phyloP scores from a whole-genome alignment of 352 stramenopile species.

The Globisporangium emineosum region DNA sequence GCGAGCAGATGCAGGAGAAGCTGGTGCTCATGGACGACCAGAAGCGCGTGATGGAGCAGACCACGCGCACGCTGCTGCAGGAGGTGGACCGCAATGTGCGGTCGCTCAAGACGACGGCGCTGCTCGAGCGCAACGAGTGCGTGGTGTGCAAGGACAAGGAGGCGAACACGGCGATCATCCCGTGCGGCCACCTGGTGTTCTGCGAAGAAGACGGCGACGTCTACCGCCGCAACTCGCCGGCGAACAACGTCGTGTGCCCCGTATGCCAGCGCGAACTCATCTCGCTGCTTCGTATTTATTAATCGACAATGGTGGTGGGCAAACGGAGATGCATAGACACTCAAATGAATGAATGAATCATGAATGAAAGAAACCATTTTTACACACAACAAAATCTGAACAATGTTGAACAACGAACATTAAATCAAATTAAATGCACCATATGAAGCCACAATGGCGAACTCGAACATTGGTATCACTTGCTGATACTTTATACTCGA shows the following conservation, averaged over 20 bases:
- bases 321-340: background rate
- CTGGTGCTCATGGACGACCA: constrained; percentile 63
- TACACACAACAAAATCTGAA: no score
- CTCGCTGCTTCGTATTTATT: constrained; percentile 80
- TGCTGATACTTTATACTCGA: background rate
- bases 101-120: constrained; percentile 55
- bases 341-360: no score
- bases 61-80: constrained; percentile 60
- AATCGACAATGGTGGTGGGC: background rate
- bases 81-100: constrained; percentile 77
- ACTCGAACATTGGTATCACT: background rate
- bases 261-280: constrained; percentile 83
- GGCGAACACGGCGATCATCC: constrained; percentile 71
- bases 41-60: constrained; percentile 78
- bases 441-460: no score
- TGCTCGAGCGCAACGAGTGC: constrained; percentile 69
- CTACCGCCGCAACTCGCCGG: constrained; percentile 50
- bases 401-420: no score
- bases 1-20: constrained; percentile 70
- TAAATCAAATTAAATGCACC: no score
- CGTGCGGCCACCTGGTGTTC: constrained; percentile 83
- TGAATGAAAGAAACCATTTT: no score
- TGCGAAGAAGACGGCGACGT: constrained; percentile 76
- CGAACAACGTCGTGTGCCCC: constrained; percentile 54
- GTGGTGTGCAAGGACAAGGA: constrained; percentile 77